Conservation (phyloP, 495 filamentous ascomycete species). For the Penicillium crystallinum region DNA sequence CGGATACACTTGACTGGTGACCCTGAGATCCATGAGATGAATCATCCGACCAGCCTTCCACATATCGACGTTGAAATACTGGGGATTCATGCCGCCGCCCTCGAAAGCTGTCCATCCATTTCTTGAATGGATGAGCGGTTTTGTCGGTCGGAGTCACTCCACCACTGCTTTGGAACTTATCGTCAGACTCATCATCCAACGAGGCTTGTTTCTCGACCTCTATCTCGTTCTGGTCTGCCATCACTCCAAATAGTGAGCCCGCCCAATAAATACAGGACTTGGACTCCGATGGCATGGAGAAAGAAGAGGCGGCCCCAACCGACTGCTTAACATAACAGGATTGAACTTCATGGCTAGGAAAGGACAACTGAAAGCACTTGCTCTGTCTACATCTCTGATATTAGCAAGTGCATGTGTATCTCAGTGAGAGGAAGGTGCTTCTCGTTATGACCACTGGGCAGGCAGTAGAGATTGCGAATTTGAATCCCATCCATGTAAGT, state of each 20-base stretch:
- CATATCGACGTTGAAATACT: slow-evolving; percentile 23
- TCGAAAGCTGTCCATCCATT: slow-evolving; percentile 53
- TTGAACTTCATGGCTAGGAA: slow-evolving; percentile 17
- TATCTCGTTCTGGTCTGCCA: slow-evolving; percentile 8
- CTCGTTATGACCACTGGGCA: background rate
- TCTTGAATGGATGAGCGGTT: slow-evolving; percentile 38
- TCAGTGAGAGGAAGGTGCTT: slow-evolving; percentile 10
- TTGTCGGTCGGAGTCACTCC: slow-evolving; percentile 2
- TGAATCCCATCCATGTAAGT: slow-evolving; percentile 28
- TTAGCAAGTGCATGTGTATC: background rate
- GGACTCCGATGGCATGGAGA: slow-evolving; percentile 9
- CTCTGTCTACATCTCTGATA: background rate
- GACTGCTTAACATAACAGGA: background rate
- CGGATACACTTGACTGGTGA: slow-evolving; percentile 19
- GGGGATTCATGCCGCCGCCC: slow-evolving; percentile 28
- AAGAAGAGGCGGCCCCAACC: background rate
- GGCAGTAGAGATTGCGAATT: slow-evolving; percentile 12
- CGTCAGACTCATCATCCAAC: slow-evolving; percentile 12
- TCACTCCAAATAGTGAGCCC: slow-evolving; percentile 2
- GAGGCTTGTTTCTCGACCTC: slow-evolving; percentile 1
- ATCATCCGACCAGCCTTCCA: slow-evolving; percentile 45
- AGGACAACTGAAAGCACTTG: slow-evolving; percentile 7
- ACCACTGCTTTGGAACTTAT: background rate
- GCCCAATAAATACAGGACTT: background rate
- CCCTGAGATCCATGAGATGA: slow-evolving; percentile 9